Evolutionary conservation across 2,329 filamentous ascomycete genomes (phyloP), one percentile per base, ranked within the genome.

Genomic region (Botrytis cinerea): DNA sequence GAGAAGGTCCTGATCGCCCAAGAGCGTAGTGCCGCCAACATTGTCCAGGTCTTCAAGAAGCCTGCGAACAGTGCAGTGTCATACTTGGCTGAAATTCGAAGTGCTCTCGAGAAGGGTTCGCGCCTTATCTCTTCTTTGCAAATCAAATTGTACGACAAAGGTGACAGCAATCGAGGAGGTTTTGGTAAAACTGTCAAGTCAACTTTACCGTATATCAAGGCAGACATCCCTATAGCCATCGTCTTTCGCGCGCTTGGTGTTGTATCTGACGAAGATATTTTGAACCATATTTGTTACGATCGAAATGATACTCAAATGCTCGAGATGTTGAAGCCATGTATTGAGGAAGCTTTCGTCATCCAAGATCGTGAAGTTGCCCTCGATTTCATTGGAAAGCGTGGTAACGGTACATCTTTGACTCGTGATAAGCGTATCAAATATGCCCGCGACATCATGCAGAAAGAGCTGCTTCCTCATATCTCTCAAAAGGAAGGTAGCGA

Each of bases 41-140:
- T 98, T 74, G 96, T 99, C 8, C 96, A 99, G 84, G 95, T 99
- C 43, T 99, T 99, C 89, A 95, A 97, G 84, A 99, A 99, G 85
- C 94, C 95, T 0, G 89, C 91, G 78, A 94, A 94, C n/a, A 95
- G 93, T 77, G 93, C 94, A 16, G 97, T 94, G 76, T 95, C 94
- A 2, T 97, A 96, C 82, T 92, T 95, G 38, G 97, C 96, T 20
- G 96, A 99, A 83, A 98, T 99, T 79, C 90, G 96, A 84, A 98
- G 95, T 83, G 95, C 97, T 2, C 89, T 98, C 14, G 96, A 99
- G 83, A 98, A 97, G 83, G 96, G 97, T 22, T 98, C 95, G 0
- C 89, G 97, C 43, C 89, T 99, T 70, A 97, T 99, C 78, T 98
- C 95, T 25, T 95, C 94, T 63, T 90, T 98, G 82, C 92, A 93